Evolutionary conservation across 179 eudicot genomes (phyloP).

Genomic region (Beta lomatogona): DNA sequence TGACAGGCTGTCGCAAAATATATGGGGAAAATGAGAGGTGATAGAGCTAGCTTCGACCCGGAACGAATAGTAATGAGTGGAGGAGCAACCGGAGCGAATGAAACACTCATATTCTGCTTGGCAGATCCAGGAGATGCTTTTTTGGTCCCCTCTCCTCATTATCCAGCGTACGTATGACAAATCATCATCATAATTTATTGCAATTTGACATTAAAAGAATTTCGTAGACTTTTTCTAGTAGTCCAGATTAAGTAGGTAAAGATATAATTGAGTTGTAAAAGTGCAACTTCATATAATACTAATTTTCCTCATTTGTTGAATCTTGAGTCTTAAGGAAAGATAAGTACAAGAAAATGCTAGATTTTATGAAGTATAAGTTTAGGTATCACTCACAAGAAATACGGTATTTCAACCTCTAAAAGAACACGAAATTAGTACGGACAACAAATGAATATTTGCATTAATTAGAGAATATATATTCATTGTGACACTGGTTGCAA

Average conservation of each 20-base stretch:
- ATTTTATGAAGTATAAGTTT: no score
- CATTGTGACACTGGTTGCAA: no score
- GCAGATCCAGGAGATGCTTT: conserved; percentile 66
- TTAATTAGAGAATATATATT: no score
- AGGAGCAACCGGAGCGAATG: conserved; percentile 74
- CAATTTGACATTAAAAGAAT: not conserved
- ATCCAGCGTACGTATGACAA: conserved; percentile 50
- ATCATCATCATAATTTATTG: not conserved
- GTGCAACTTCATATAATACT: not conserved
- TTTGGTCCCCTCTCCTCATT: conserved; percentile 62
- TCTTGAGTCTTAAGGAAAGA: no score
- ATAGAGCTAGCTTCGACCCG: conserved; percentile 58
- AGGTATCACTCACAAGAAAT: no score
- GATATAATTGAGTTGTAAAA: conserved; percentile 10
- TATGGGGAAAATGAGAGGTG: conserved; percentile 68
- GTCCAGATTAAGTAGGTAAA: not conserved
- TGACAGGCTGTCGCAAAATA: conserved; percentile 67
- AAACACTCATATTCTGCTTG: conserved; percentile 55
- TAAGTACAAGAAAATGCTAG: no score
- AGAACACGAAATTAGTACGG: no score
- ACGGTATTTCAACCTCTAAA: no score
- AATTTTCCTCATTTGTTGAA: no score
- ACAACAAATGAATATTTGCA: no score
- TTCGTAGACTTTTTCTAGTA: not conserved
- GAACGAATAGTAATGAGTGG: conserved; percentile 70